phyloP scores from a whole-genome alignment of 2,329 filamentous ascomycete genomes.

The Cyanodermella asteris region DNA sequence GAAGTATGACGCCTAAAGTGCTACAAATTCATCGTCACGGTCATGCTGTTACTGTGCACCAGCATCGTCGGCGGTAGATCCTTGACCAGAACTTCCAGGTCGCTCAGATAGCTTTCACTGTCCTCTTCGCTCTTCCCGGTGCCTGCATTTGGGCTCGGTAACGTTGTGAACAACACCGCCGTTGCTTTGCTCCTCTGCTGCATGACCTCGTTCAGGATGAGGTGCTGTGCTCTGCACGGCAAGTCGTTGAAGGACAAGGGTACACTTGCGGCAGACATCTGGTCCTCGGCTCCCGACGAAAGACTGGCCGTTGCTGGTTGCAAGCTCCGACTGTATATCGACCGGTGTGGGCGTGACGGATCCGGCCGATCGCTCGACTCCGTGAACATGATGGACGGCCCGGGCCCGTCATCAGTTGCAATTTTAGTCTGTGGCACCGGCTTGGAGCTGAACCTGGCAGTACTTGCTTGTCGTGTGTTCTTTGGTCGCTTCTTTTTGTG shows the following conservation, averaged over 20 bases:
- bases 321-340: constrained; percentile 14
- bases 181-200: constrained; percentile 43
- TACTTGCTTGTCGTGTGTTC: too few relatives aligned
- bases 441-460: constrained; percentile 47
- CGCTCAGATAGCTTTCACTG: constrained; percentile 52
- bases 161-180: constrained; percentile 61
- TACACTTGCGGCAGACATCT: constrained; percentile 39
- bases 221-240: constrained; percentile 61
- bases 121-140: constrained; percentile 49
- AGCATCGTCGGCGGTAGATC: constrained; percentile 54
- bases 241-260: constrained; percentile 71
- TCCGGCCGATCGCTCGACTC: constrained; percentile 20
- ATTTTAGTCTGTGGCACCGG: constrained; percentile 50
- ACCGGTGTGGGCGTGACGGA: constrained; percentile 8
- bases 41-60: constrained; percentile 77
- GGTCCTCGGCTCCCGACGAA: too few relatives aligned
- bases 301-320: constrained; percentile 1
- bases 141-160: constrained; percentile 60
- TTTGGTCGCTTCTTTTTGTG: too few relatives aligned
- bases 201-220: constrained; percentile 75
- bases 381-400: constrained; percentile 56
- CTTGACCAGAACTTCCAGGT: constrained; percentile 58
- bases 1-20: too few relatives aligned
- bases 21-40: constrained; percentile 34
- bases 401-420: constrained; percentile 39